A percentile compares a stretch with the other conserved stretches of the same genome.
These are phyloP conservation scores for Quercus phellos DNA, from an alignment of 331 rosid species.

Conservation along the genomic window DNA sequence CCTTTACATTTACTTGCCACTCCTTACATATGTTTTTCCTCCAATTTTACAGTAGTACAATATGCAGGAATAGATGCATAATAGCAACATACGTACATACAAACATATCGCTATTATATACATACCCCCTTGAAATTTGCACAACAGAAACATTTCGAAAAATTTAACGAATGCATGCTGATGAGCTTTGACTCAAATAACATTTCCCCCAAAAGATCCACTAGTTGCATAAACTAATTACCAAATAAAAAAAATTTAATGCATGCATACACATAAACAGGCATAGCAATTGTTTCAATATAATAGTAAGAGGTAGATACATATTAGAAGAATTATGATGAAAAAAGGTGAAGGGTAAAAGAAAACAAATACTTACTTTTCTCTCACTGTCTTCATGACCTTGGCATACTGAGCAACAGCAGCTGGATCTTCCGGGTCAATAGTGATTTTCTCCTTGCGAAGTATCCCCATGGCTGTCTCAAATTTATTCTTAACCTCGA, in stretches of 20 bases:
- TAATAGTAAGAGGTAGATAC: background rate
- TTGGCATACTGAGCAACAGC: slow-evolving; percentile 79
- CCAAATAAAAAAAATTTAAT: background rate
- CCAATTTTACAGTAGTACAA: background rate
- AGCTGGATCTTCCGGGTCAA: slow-evolving; percentile 80
- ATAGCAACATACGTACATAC: background rate
- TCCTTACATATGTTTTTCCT: background rate
- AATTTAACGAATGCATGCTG: background rate
- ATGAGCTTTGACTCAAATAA: too few species aligned
- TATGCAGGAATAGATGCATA: background rate
- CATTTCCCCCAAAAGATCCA: too few species aligned
- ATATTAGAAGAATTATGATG: background rate
- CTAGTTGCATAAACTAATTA: too few species aligned
- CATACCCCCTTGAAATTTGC: background rate
- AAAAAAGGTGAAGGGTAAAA: slow-evolving; percentile 10
- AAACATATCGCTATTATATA: background rate
- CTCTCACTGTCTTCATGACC: slow-evolving; percentile 77
- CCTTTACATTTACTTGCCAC: background rate
- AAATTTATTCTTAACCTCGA: slow-evolving; percentile 77
- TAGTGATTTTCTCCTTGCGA: slow-evolving; percentile 85
- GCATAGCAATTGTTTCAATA: background rate
- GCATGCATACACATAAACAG: background rate
- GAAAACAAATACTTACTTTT: slow-evolving; percentile 63
- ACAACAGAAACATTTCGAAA: background rate
- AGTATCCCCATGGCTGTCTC: slow-evolving; percentile 72